Conservation (phyloP, 768 basidiomycete genomes). For the Leccinum ochraceum region DNA sequence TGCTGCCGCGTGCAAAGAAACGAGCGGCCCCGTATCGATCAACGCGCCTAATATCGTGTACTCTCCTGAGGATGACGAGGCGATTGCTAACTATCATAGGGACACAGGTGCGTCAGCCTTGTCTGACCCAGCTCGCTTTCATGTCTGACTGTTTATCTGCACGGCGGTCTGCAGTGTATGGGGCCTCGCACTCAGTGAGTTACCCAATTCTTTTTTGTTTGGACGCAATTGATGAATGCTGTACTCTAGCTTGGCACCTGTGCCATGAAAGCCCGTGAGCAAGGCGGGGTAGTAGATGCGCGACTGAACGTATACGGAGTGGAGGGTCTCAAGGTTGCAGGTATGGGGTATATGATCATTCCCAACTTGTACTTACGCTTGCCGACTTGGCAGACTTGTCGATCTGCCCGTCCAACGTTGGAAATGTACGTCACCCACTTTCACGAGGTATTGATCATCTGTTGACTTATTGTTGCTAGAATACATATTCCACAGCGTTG, state of each 20-base stretch:
- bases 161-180: not conserved
- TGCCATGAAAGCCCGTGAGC: constrained; percentile 51
- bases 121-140: not conserved
- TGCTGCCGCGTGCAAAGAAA: constrained; percentile 26
- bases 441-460: too few species aligned
- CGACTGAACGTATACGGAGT: constrained; percentile 18
- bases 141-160: not conserved
- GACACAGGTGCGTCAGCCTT: not conserved
- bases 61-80: not conserved
- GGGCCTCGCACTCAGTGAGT: not conserved
- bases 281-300: constrained; percentile 14
- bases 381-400: not conserved
- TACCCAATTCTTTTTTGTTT: not conserved
- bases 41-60: not conserved
- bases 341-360: not conserved
- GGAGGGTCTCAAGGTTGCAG: constrained; percentile 14
- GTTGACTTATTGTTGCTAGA: constrained; percentile 17
- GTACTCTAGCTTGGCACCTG: constrained; percentile 44
- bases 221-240: not conserved
- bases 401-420: constrained; percentile 11
- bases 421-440: not conserved
- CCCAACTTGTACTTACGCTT: not conserved
- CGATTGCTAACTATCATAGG: not conserved
- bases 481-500: constrained; percentile 46
- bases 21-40: constrained; percentile 16